Conservation (phyloP, 441 rosid species). For the Erodium trifolium region DNA sequence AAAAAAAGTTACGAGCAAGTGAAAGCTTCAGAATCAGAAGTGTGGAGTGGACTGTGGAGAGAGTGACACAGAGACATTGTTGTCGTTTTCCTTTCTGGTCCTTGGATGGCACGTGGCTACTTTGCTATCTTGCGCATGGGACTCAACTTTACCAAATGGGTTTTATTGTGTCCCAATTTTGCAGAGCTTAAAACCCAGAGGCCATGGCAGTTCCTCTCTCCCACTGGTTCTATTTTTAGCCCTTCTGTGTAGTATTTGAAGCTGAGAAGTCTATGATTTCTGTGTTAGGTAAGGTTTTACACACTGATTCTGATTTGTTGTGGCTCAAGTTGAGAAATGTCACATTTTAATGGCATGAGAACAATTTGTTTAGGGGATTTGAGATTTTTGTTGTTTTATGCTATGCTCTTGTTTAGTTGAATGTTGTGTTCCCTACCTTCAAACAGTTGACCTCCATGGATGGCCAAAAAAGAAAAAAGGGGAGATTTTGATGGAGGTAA, state of each 20-base stretch:
- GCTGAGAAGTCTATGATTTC: neutral
- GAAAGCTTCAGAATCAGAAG: neutral
- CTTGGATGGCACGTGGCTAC: neutral
- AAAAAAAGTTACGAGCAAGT: neutral
- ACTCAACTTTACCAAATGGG: neutral
- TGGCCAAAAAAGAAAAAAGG: neutral
- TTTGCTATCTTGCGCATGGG: conserved; percentile 7
- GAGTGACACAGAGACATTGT: neutral
- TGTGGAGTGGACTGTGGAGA: conserved; percentile 1
- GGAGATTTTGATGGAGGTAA: neutral
- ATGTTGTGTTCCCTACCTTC: neutral
- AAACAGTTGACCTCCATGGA: neutral
- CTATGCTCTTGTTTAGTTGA: neutral
- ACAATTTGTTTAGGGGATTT: no score
- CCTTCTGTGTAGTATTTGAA: no score
- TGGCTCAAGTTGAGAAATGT: no score
- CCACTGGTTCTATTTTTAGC: no score
- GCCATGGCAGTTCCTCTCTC: no score
- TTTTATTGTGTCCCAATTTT: neutral
- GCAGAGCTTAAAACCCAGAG: no score
- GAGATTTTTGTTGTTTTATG: neutral
- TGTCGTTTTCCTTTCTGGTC: neutral
- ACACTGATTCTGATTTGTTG: neutral
- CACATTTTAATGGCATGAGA: no score
- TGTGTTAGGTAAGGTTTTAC: neutral